Base-by-base conservation (phyloP, 192 early-diverging fungal species). In the Rhizophlyctis rosea region DNA sequence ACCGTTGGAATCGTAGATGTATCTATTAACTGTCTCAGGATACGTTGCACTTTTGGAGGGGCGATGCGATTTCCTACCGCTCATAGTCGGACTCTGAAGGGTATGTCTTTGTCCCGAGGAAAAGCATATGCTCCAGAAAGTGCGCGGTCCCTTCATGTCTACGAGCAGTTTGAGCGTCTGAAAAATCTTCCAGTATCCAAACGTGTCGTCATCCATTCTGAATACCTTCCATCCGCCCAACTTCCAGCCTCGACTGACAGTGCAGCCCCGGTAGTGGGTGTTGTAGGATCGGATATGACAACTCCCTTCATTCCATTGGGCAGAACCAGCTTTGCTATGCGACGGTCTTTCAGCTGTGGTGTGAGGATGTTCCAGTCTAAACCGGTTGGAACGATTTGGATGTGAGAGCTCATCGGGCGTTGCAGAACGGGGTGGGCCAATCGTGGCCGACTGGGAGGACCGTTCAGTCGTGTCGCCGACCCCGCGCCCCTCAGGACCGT, bases 111-210 rank as follows among this genome's bases (percentile, higher is more conserved):
- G 72, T 74, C 5, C 76, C 76, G 14, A 75, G 68, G 56, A 75
- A 75, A 13, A 75, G 61, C 68, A 71, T 71, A 56, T 75, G 74
- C 58, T 75, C 74, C 25, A 72, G 59, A 55, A 75, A 75, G 58
- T 75, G 74, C 0, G 74, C 74, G 31, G 65, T 68, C 1, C 74
- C 74, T n/a, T 50, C 65, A 47, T 68, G 67, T 47, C 56, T 48
- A 18, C 18, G 7, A 13, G 7, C 9, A 13, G 7, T 44, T 44
- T 44, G 39, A 13, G 7, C 18, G 7, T 44, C 18, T n/a, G n/a
- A n/a, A n/a, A n/a, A n/a, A n/a, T n/a, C n/a, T n/a, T n/a, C n/a
- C n/a, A n/a, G n/a, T n/a, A n/a, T n/a, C n/a, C n/a, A n/a, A n/a
- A n/a, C n/a, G n/a, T 11, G 51, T 7, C 50, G 24, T 27, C 50